Conservation (phyloP, 768 basidiomycete species). For the Boletus coccyginus region DNA sequence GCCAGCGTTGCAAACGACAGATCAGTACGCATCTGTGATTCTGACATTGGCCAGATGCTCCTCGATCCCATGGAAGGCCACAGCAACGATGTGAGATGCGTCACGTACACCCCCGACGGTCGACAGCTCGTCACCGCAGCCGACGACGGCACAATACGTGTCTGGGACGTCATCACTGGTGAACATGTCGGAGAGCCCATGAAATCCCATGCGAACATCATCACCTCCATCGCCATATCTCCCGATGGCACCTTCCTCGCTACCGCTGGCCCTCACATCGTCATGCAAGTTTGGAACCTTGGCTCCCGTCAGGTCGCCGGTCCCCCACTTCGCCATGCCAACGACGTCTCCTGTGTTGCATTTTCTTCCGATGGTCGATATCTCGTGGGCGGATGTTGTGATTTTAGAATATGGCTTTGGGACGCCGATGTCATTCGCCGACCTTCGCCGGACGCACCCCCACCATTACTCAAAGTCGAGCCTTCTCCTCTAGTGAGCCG, state of each 20-base stretch:
- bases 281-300: conserved; percentile 32
- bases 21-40: conserved; percentile 31
- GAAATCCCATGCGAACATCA: conserved; percentile 25
- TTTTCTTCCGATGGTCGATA: conserved; percentile 30
- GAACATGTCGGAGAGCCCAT: conserved; percentile 32
- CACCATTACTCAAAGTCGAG: conserved; percentile 7
- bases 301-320: conserved; percentile 18
- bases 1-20: conserved; percentile 31
- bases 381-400: conserved; percentile 27
- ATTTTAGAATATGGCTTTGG: conserved; percentile 30
- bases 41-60: conserved; percentile 37
- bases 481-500: conserved; percentile 13
- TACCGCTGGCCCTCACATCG: conserved; percentile 30
- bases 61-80: conserved; percentile 27
- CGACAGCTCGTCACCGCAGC: conserved; percentile 26
- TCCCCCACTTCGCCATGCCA: conserved; percentile 24
- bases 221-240: conserved; percentile 33
- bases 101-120: conserved; percentile 32
- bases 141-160: conserved; percentile 30
- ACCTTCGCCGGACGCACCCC: conserved; percentile 10
- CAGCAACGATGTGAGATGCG: conserved; percentile 28
- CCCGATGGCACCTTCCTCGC: conserved; percentile 30
- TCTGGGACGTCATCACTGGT: conserved; percentile 30
- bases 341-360: conserved; percentile 32
- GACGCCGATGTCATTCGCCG: conserved; percentile 21